Conservation (phyloP, 2,329 filamentous ascomycete species). For the Fusarium sp. region DNA sequence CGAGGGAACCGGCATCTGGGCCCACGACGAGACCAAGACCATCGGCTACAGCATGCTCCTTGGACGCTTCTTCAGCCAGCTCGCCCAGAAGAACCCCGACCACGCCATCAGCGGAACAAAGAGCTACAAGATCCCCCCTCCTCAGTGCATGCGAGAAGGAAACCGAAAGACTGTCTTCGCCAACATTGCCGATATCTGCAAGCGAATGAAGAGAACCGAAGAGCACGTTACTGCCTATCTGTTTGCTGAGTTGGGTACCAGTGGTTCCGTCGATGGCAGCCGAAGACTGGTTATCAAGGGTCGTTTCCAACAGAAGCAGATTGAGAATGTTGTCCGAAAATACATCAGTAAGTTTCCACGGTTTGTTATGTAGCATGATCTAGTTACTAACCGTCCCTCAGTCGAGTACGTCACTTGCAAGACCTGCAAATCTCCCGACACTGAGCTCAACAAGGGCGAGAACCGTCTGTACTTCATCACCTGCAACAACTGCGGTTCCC, state of each 20-base stretch:
- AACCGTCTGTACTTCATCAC: slow-evolving; percentile 99
- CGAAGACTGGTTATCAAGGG: slow-evolving; percentile 98
- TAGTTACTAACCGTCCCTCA: slow-evolving; percentile 56
- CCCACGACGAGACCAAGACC: slow-evolving; percentile 81
- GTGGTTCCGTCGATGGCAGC: slow-evolving; percentile 93
- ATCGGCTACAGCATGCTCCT: slow-evolving; percentile 91
- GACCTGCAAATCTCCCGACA: slow-evolving; percentile 95
- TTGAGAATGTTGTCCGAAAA: slow-evolving; percentile 95
- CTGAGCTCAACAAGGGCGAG: slow-evolving; percentile 97
- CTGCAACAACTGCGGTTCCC: slow-evolving; percentile 85
- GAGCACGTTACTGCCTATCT: slow-evolving; percentile 98
- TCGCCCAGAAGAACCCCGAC: slow-evolving; percentile 97
- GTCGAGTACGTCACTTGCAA: slow-evolving; percentile 99
- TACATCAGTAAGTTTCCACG: slow-evolving; percentile 81
- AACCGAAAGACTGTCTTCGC: slow-evolving; percentile 99
- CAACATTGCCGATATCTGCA: slow-evolving; percentile 99
- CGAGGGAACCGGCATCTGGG: slow-evolving; percentile 91
- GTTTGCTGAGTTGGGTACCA: slow-evolving; percentile 98
- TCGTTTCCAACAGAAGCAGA: slow-evolving; percentile 99
- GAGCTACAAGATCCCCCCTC: slow-evolving; percentile 99
- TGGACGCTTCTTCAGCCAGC: slow-evolving; percentile 92
- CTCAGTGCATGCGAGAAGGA: slow-evolving; percentile 98
- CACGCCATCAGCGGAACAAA: slow-evolving; percentile 89
- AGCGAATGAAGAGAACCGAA: slow-evolving; percentile 98
- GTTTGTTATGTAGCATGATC: neutral